phyloP scores from a whole-genome alignment of 371 early-diverging fungal genomes.

The Circinella umbellata region DNA sequence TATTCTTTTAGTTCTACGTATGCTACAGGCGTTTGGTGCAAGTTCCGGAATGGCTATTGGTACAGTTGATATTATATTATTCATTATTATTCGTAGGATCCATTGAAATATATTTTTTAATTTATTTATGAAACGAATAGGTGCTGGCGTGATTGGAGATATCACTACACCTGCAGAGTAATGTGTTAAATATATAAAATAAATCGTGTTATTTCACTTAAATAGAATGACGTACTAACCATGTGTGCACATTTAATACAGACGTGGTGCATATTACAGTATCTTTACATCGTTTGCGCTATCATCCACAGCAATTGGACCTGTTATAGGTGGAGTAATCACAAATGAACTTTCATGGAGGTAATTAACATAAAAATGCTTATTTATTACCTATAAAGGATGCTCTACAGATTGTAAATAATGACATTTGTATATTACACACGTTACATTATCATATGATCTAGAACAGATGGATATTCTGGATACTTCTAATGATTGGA shows the following conservation, averaged over 20 bases:
- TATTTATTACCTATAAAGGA: no score
- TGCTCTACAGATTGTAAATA: not conserved
- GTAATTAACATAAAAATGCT: not conserved
- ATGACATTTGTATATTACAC: not conserved
- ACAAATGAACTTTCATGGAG: conserved; percentile 14
- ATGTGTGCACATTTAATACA: not conserved
- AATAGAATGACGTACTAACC: no score
- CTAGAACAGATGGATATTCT: conserved; percentile 46
- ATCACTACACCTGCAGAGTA: conserved; percentile 58
- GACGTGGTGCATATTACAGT: conserved; percentile 59
- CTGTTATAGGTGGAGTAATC: conserved; percentile 41
- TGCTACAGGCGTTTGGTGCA: conserved; percentile 63
- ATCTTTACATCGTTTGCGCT: conserved; percentile 44
- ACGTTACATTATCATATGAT: not conserved
- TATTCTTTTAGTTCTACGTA: conserved; percentile 58
- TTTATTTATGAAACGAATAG: conserved; percentile 5
- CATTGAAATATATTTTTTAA: no score
- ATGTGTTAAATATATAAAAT: not conserved
- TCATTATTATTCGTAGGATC: not conserved
- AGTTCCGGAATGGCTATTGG: conserved; percentile 66
- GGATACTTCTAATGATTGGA: conserved; percentile 57
- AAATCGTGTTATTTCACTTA: no score
- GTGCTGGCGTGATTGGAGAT: conserved; percentile 48
- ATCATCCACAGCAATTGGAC: conserved; percentile 52
- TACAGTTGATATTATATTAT: not conserved